Percentiles rank a stretch among this genome's conserved stretches.
These are phyloP conservation scores for Prototheca wickerhamii DNA, from an alignment of 163 green algal species.

Conservation along the genomic window DNA sequence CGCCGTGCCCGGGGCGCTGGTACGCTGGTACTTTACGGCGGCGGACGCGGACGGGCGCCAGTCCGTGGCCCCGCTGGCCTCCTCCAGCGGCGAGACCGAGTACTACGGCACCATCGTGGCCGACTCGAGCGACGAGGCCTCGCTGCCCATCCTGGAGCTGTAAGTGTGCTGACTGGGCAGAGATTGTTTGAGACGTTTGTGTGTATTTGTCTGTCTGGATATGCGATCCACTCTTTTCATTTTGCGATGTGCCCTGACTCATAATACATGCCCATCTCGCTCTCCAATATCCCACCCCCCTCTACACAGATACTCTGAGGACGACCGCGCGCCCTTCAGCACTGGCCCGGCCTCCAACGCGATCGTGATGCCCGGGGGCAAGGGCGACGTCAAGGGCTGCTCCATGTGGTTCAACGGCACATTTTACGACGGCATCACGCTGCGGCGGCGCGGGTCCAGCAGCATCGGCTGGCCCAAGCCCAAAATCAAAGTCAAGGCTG, in stretches of 20 bases:
- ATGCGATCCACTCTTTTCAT: neutral
- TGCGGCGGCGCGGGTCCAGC: slow-evolving; percentile 45
- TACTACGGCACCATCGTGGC: slow-evolving; percentile 41
- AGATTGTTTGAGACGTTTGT: too few species aligned
- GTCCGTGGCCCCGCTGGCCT: slow-evolving; percentile 5
- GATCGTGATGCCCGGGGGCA: neutral
- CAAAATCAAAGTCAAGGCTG: slow-evolving; percentile 68
- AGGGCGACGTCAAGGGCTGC: slow-evolving; percentile 13
- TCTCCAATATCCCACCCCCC: neutral
- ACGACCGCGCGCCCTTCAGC: slow-evolving; percentile 16
- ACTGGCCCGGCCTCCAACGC: neutral
- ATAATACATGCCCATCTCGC: neutral
- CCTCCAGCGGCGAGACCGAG: neutral
- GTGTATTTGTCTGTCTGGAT: neutral
- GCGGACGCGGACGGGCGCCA: neutral
- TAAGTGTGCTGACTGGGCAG: slow-evolving; percentile 6
- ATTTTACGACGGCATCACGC: slow-evolving; percentile 60
- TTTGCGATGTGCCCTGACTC: neutral
- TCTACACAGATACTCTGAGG: slow-evolving; percentile 28
- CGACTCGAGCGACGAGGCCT: slow-evolving; percentile 9
- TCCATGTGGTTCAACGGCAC: slow-evolving; percentile 41
- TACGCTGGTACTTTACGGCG: slow-evolving; percentile 33
- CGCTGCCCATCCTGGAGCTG: slow-evolving; percentile 37
- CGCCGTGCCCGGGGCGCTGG: slow-evolving; percentile 18
- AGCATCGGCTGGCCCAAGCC: slow-evolving; percentile 61